Evolutionary conservation across 768 basidiomycete genomes (phyloP), one percentile per base, ranked within the genome.

Genomic region (Boletus coccyginus): DNA sequence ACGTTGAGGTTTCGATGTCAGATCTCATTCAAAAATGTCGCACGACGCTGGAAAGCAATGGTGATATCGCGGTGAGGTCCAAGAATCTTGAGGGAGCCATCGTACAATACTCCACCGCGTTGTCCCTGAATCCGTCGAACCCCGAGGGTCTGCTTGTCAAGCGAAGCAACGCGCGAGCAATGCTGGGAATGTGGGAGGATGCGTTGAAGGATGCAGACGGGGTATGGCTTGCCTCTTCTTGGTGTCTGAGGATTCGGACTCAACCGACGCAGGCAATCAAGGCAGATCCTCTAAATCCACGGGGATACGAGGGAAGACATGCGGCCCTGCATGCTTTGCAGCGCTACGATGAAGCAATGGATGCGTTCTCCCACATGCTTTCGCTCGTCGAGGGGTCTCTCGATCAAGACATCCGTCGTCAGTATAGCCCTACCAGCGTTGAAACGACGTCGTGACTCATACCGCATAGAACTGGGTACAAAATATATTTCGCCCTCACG

Each of bases 121-220:
- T 60, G 33, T 50, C 41, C 14, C 35, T 60, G 5, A 27, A 27
- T 5, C 27, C 27, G 27, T 27, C 27, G 27, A 27, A 6, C 27
- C 27, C 5, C 6, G 27, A 2, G 27, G 19, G 43, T 35, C 46
- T 59, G 4, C 24, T 62, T 27, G 49, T 62, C 3, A 43, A 59
- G 31, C 52, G 56, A 27, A 55, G 61, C 46, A 52, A 46, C 32
- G 43, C 46, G 0, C 43, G 32, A 21, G 43, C 43, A 13, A 40
- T 16, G 9, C 7, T 21, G 11, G 27, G 19, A 5, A 24, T 13
- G 7, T 61, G 59, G 52, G 55, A 54, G 1, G 57, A 56, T 17
- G 55, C 60, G 1, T 21, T 66, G 35, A 38, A 35, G 1, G 60
- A 65, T 16, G 61, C 64, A 14, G 46, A 65, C n/a, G 19, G 51